Evolutionary conservation across 495 filamentous ascomycete species (phyloP).

Genomic region (Lentithecium fluviatile): DNA sequence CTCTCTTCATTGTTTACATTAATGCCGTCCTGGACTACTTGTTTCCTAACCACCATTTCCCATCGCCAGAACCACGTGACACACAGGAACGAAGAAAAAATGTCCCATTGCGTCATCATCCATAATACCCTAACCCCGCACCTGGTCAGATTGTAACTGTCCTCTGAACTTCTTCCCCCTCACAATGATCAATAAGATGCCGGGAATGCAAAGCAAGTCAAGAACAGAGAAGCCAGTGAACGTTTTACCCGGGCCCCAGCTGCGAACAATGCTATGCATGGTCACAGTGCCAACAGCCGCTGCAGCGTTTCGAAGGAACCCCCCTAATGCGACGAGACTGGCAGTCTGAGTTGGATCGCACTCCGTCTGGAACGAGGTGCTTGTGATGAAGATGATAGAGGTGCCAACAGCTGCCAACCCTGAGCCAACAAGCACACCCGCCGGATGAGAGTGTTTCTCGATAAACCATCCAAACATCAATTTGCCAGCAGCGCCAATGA

Average conservation of each 20-base stretch:
- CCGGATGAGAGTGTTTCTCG: constrained; percentile 12
- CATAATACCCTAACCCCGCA: neutral
- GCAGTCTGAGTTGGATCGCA: constrained; percentile 35
- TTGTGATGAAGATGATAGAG: constrained; percentile 40
- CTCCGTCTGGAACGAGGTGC: constrained; percentile 40
- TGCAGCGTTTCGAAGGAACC: constrained; percentile 40
- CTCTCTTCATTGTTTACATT: no score
- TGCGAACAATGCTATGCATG: constrained; percentile 29
- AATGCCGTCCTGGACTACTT: no score
- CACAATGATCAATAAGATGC: constrained; percentile 6
- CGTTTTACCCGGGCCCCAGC: constrained; percentile 40
- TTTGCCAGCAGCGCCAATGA: constrained; percentile 30
- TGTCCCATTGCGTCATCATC: neutral
- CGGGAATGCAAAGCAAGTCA: constrained; percentile 28
- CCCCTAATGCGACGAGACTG: constrained; percentile 36
- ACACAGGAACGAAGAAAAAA: no score
- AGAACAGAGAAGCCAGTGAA: constrained; percentile 39
- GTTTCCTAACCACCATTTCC: no score
- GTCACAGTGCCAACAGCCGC: constrained; percentile 41
- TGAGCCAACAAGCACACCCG: constrained; percentile 28
- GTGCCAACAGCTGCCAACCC: constrained; percentile 34
- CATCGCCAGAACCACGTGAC: no score
- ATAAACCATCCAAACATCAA: constrained; percentile 44
- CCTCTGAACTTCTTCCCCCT: neutral
- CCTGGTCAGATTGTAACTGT: neutral